A percentile compares a stretch with the other conserved stretches of the same genome.
phyloP scores from a whole-genome alignment of 257 asterid species.

The Dorcoceras hygrometricum region DNA sequence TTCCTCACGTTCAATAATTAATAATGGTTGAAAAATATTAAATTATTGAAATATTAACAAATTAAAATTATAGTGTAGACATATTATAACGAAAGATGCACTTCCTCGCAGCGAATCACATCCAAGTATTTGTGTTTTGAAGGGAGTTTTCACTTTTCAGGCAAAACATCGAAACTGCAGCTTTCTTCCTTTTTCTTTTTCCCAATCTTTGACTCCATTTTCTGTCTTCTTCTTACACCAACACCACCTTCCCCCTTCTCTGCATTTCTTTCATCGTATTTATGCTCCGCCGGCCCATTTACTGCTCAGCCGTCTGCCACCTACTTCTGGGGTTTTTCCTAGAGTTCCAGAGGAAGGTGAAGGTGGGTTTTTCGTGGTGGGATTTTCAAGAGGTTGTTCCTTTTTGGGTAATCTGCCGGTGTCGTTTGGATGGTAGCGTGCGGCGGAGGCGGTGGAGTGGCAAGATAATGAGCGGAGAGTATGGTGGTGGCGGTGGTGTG shows the following conservation, averaged over 20 bases:
- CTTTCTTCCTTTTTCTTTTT: neutral
- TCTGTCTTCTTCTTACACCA: neutral
- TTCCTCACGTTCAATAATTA: no score
- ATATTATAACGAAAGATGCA: no score
- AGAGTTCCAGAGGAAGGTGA: slow-evolving; percentile 35
- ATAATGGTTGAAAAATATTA: no score
- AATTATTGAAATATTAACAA: no score
- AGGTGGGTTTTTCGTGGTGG: slow-evolving; percentile 22
- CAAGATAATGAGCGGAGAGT: slow-evolving; percentile 83
- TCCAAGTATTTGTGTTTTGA: neutral
- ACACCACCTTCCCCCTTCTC: neutral
- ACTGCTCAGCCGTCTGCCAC: neutral
- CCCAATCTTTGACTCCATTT: neutral
- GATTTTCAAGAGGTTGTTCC: slow-evolving; percentile 18
- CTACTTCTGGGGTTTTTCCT: slow-evolving; percentile 18
- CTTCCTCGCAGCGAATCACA: no score
- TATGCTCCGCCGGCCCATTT: neutral
- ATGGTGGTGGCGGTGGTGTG: slow-evolving; percentile 57
- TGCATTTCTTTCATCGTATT: neutral
- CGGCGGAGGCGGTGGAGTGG: slow-evolving; percentile 35
- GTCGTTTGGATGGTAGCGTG: slow-evolving; percentile 62
- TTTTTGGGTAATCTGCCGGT: slow-evolving; percentile 30
- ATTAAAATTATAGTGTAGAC: no score
- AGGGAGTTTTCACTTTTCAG: neutral
- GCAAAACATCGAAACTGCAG: neutral